Evolutionary conservation across 2,329 filamentous ascomycete genomes (phyloP).

Genomic region (Fusarium tanahbumbuense): DNA sequence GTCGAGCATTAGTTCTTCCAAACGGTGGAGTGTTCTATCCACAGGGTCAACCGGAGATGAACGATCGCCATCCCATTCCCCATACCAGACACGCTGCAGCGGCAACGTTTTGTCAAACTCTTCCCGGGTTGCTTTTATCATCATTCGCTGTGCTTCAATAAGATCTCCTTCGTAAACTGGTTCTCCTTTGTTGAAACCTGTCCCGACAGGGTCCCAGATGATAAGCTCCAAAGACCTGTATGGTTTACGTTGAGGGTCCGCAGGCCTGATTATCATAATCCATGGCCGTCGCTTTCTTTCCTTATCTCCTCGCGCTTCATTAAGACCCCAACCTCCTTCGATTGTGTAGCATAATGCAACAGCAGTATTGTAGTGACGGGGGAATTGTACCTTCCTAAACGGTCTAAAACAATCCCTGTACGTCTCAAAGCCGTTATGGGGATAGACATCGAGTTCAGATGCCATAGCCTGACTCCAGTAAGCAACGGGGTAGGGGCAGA

Average conservation of each 20-base stretch:
- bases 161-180: slow-evolving; percentile 52
- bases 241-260: slow-evolving; percentile 50
- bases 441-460: slow-evolving; percentile 39
- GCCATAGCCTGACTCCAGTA: slow-evolving; percentile 51
- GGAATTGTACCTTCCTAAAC: slow-evolving; percentile 15
- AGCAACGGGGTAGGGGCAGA: slow-evolving; percentile 57
- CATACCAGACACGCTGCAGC: slow-evolving; percentile 60
- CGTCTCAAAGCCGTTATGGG: slow-evolving; percentile 21
- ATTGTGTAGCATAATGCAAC: slow-evolving; percentile 64
- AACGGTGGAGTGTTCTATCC: slow-evolving; percentile 56
- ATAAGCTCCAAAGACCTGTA: slow-evolving; percentile 60
- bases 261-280: slow-evolving; percentile 61
- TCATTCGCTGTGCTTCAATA: slow-evolving; percentile 57
- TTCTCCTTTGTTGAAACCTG: slow-evolving; percentile 37
- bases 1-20: slow-evolving; percentile 51
- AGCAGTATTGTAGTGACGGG: slow-evolving; percentile 36
- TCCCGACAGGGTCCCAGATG: slow-evolving; percentile 62
- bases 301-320: slow-evolving; percentile 24
- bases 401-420: slow-evolving; percentile 43
- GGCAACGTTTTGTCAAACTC: slow-evolving; percentile 39
- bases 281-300: slow-evolving; percentile 59
- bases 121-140: slow-evolving; percentile 55
- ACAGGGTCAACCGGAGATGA: slow-evolving; percentile 47
- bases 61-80: slow-evolving; percentile 49
- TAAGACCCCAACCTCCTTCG: slow-evolving; percentile 52